Evolutionary conservation across 371 early-diverging fungal genomes (phyloP).

Genomic region (Catenaria anguillulae): DNA sequence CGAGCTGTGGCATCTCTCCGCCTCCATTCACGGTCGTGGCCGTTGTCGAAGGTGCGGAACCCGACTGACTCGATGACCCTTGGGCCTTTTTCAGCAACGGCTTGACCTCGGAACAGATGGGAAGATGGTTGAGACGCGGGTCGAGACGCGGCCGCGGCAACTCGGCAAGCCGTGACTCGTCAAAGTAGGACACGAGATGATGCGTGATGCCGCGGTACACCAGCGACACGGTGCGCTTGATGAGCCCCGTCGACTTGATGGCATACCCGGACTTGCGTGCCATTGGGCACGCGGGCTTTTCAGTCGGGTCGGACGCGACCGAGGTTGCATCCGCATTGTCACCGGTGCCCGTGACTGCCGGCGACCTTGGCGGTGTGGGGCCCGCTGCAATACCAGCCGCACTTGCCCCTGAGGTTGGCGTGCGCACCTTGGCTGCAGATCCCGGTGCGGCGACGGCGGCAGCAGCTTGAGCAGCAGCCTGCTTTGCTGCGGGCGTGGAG

Average conservation of each 20-base stretch:
- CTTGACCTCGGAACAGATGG: neutral
- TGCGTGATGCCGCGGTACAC: constrained; percentile 2
- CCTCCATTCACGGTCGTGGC: no score
- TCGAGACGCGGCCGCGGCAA: neutral
- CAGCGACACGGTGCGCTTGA: constrained; percentile 3
- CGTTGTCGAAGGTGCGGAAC: no score
- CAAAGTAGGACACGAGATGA: constrained; percentile 1
- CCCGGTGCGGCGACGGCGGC: no score
- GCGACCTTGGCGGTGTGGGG: neutral
- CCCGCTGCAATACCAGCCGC: neutral
- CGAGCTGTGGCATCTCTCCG: no score
- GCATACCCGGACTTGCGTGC: neutral
- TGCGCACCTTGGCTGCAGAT: no score
- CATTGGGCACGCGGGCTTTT: neutral
- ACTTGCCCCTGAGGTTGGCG: no score
- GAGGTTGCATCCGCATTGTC: no score
- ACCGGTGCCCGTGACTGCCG: neutral
- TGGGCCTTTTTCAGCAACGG: neutral
- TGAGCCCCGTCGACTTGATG: neutral
- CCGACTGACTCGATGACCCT: no score
- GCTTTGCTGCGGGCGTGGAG: no score
- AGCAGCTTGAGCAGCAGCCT: no score
- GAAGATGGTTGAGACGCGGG: neutral
- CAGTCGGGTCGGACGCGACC: neutral
- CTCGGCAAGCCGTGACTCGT: neutral